Evolutionary conservation across 805 yeast genomes (phyloP).

Genomic region (Lachancea sp.): DNA sequence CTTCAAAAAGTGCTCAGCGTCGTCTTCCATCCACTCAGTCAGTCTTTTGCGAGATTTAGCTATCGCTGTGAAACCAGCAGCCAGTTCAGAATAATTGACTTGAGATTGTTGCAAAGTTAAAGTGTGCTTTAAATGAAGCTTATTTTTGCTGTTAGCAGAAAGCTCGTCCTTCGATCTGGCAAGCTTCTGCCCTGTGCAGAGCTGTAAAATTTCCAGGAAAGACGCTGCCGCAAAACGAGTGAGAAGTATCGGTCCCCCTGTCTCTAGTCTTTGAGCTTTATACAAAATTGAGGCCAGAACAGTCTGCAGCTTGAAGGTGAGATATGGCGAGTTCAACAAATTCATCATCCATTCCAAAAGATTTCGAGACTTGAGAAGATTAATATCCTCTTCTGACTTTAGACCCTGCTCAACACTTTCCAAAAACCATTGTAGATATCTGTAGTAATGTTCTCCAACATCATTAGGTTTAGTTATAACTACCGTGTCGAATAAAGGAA

Average conservation of each 20-base stretch:
- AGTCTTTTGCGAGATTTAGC: slow-evolving; percentile 48
- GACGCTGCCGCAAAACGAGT: slow-evolving; percentile 50
- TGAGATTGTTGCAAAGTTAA: slow-evolving; percentile 43
- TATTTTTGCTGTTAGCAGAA: slow-evolving; percentile 14
- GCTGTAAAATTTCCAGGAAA: slow-evolving; percentile 32
- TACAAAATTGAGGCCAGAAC: slow-evolving; percentile 40
- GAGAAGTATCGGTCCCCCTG: slow-evolving; percentile 52
- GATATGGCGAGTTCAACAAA: slow-evolving; percentile 46
- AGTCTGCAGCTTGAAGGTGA: slow-evolving; percentile 36
- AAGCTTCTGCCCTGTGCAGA: slow-evolving; percentile 11
- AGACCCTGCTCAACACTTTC: slow-evolving; percentile 43
- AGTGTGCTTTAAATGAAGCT: slow-evolving; percentile 18
- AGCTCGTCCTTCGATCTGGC: slow-evolving; percentile 9
- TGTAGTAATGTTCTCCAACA: slow-evolving; percentile 45
- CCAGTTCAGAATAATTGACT: slow-evolving; percentile 31
- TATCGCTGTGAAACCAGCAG: slow-evolving; percentile 23
- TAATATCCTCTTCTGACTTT: slow-evolving; percentile 45
- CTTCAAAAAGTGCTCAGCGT: slow-evolving; percentile 42
- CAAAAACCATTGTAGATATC: slow-evolving; percentile 63
- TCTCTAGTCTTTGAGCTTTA: slow-evolving; percentile 45
- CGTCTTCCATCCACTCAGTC: slow-evolving; percentile 54
- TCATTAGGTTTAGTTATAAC: slow-evolving; percentile 22
- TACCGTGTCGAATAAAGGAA: slow-evolving; percentile 38
- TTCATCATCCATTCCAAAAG: slow-evolving; percentile 65
- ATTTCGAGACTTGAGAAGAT: slow-evolving; percentile 44